These are phyloP conservation scores for Umbelopsis ramanniana DNA, from an alignment of 192 early-diverging fungal genomes.

Conservation along the genomic window DNA sequence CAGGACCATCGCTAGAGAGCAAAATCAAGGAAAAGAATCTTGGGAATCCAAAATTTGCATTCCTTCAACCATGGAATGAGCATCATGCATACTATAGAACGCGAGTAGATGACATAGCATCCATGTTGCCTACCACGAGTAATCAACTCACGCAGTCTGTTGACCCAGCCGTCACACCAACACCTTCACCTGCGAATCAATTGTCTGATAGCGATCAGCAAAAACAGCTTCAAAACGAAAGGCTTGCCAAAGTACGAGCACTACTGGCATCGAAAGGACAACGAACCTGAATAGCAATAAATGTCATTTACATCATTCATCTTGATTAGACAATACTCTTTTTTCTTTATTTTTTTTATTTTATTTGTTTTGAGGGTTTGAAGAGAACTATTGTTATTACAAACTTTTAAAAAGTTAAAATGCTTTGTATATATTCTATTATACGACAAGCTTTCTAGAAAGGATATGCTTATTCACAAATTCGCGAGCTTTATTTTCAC, in stretches of 20 bases:
- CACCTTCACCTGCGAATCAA: background rate
- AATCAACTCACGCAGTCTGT: background rate
- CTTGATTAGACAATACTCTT: no score
- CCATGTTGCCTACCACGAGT: background rate
- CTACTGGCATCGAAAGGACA: background rate
- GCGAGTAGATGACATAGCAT: conserved; percentile 9
- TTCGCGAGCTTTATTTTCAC: conserved; percentile 5
- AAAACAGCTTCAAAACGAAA: background rate
- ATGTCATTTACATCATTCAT: no score
- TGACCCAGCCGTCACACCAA: background rate
- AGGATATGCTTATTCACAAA: conserved; percentile 20
- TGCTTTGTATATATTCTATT: conserved; percentile 21
- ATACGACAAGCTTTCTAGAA: conserved; percentile 19
- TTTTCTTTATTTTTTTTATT: background rate
- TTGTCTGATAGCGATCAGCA: background rate
- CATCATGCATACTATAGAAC: conserved; percentile 49
- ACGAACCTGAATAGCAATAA: background rate
- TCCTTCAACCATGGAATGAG: conserved; percentile 54
- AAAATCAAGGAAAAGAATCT: conserved; percentile 47
- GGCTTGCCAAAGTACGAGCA: background rate
- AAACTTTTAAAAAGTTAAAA: conserved; percentile 15
- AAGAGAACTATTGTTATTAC: conserved; percentile 11
- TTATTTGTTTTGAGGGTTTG: background rate
- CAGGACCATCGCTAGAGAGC: conserved; percentile 44
- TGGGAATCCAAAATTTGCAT: conserved; percentile 52